Evolutionary conservation across 75 land plant species (phyloP).

Genomic region (Selaginella moellendorffii): DNA sequence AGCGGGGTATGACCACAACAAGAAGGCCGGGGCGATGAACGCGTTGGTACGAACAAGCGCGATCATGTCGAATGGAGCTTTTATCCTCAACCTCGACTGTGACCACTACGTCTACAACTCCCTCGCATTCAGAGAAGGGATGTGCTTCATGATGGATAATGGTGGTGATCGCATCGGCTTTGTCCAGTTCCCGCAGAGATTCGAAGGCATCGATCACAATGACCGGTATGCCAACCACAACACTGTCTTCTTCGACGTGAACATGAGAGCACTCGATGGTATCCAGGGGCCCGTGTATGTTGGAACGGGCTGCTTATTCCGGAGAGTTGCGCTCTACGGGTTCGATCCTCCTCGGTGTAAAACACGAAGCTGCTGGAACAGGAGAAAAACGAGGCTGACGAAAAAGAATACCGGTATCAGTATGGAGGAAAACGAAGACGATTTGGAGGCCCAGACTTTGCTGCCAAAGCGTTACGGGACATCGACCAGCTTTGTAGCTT

Average conservation of each 20-base stretch:
- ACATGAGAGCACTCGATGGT: slow-evolving; percentile 8
- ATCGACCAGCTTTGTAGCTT: slow-evolving; percentile 29
- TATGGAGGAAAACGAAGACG: background rate
- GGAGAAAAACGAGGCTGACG: background rate
- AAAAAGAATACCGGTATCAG: background rate
- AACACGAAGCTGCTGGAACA: background rate
- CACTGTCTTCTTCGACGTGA: slow-evolving; percentile 6
- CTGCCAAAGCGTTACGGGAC: slow-evolving; percentile 50
- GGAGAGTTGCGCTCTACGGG: slow-evolving; percentile 3
- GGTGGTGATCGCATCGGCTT: slow-evolving; percentile 25
- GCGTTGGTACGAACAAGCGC: slow-evolving; percentile 1
- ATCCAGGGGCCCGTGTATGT: slow-evolving; percentile 5
- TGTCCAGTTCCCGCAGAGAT: slow-evolving; percentile 67
- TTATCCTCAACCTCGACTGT: slow-evolving; percentile 6
- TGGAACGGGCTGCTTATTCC: background rate
- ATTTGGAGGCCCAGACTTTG: background rate
- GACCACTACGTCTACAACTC: slow-evolving; percentile 6
- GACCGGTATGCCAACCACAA: slow-evolving; percentile 5
- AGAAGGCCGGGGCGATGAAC: slow-evolving; percentile 9
- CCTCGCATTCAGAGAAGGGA: background rate
- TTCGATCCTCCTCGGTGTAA: slow-evolving; percentile 3
- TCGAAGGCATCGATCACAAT: slow-evolving; percentile 5
- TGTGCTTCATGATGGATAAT: slow-evolving; percentile 6
- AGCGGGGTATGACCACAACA: slow-evolving; percentile 5
- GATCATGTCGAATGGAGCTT: slow-evolving; percentile 1